Evolutionary conservation across 345 rosid genomes (phyloP).

Genomic region (Lagerstroemia speciosa): DNA sequence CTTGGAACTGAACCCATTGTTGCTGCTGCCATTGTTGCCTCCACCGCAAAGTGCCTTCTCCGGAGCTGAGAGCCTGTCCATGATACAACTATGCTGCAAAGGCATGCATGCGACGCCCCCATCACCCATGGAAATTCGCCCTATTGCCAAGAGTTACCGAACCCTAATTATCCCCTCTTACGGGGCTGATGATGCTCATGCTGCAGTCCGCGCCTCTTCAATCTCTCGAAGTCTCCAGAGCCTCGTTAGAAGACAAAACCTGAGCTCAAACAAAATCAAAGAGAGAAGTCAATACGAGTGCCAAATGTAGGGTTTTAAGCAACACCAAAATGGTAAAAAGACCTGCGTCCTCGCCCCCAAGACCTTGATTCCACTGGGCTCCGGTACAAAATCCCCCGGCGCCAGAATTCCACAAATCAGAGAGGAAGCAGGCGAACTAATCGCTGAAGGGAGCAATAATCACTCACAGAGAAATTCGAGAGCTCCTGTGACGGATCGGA

Average conservation of each 20-base stretch:
- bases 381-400: not conserved
- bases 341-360: not conserved
- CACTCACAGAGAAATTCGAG: not conserved
- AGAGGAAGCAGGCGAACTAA: conserved; percentile 3
- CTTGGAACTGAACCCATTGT: conserved; percentile 40
- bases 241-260: conserved; percentile 16
- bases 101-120: conserved; percentile 99
- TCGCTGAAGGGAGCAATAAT: not conserved
- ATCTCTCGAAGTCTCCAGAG: conserved; percentile 9
- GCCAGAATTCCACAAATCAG: not conserved
- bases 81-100: conserved; percentile 65
- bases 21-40: conserved; percentile 11
- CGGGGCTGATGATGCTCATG: conserved; percentile 83
- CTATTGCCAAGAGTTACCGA: conserved; percentile 16
- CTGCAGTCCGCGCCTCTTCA: conserved; percentile 25
- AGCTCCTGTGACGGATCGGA: conserved; percentile 9
- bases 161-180: conserved; percentile 57
- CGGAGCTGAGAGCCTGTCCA: conserved; percentile 80
- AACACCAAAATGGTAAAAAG: not conserved
- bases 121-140: conserved; percentile 90
- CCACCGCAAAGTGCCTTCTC: conserved; percentile 52
- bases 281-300: conserved; percentile 16
- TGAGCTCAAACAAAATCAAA: conserved; percentile 18
- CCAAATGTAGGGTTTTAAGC: conserved; percentile 46
- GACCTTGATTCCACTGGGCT: conserved; percentile 12